phyloP scores from a whole-genome alignment of 192 early-diverging fungal genomes.

The Chytriomyces hyalinus region DNA sequence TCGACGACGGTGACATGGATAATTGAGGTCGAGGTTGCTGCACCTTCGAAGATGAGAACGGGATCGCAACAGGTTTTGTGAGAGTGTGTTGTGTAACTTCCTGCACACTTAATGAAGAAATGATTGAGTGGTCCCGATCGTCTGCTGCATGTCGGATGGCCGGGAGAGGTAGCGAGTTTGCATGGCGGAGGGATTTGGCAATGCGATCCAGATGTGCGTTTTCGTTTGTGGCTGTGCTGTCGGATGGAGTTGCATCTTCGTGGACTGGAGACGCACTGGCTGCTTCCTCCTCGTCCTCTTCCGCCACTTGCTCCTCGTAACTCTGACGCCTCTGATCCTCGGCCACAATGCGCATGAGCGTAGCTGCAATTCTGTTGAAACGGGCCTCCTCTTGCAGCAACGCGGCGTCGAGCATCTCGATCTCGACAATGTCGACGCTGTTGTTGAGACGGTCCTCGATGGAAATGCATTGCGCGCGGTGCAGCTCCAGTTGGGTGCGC shows the following conservation, averaged over 20 bases:
- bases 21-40: too few relatives aligned
- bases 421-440: not conserved
- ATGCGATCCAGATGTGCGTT: not conserved
- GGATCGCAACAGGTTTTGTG: not conserved
- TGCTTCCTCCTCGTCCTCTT: not conserved
- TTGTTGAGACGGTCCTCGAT: not conserved
- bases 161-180: not conserved
- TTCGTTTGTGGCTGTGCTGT: not conserved
- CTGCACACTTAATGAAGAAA: not conserved
- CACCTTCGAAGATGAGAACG: too few relatives aligned
- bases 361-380: not conserved
- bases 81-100: not conserved
- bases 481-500: not conserved
- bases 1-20: not conserved
- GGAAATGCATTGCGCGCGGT: not conserved
- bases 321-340: not conserved
- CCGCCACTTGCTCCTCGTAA: not conserved
- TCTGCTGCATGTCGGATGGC: not conserved
- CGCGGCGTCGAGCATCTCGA: not conserved
- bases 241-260: not conserved
- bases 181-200: not conserved
- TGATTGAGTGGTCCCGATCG: not conserved
- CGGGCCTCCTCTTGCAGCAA: slow-evolving; percentile 1
- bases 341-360: not conserved
- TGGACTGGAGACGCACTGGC: not conserved